A percentile compares a stretch with the other conserved stretches of the same genome.
phyloP scores from a whole-genome alignment of 1,139 yeast genomes.

The Hyphopichia buzzinii region DNA sequence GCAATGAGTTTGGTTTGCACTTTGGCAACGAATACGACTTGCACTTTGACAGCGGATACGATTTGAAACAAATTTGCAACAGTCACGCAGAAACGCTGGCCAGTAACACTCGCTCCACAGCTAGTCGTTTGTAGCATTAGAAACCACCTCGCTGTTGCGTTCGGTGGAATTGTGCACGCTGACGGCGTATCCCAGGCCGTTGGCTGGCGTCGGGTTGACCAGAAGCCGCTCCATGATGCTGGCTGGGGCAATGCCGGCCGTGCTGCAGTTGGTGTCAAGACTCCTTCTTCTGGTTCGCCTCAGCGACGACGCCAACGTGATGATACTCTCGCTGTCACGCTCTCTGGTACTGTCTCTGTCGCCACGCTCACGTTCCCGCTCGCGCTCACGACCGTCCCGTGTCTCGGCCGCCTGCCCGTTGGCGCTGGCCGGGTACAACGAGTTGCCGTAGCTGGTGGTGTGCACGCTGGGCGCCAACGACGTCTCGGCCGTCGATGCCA shows the following conservation, averaged over 20 bases:
- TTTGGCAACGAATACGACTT: too few species aligned
- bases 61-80: too few species aligned
- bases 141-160: background rate
- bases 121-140: constrained; percentile 2
- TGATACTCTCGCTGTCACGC: constrained; percentile 52
- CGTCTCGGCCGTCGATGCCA: constrained; percentile 53
- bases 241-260: constrained; percentile 65
- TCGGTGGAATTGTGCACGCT: constrained; percentile 4
- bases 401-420: constrained; percentile 1
- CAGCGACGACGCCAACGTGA: constrained; percentile 54
- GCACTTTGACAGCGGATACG: too few species aligned
- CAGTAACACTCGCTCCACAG: too few species aligned
- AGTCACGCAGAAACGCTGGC: too few species aligned
- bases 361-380: constrained; percentile 1
- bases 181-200: constrained; percentile 13
- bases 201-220: constrained; percentile 31
- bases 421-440: constrained; percentile 3
- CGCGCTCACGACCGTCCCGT: background rate
- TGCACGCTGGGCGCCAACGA: constrained; percentile 46
- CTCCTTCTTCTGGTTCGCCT: constrained; percentile 51
- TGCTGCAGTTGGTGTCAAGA: constrained; percentile 57
- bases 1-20: too few species aligned
- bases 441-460: constrained; percentile 5
- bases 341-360: constrained; percentile 15
- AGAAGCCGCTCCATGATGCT: constrained; percentile 54